A percentile compares a stretch with the other conserved stretches of the same genome.
Evolutionary conservation across 2,329 filamentous ascomycete species (phyloP).

Genomic region (Stagonosporopsis cucurbitacearum): DNA sequence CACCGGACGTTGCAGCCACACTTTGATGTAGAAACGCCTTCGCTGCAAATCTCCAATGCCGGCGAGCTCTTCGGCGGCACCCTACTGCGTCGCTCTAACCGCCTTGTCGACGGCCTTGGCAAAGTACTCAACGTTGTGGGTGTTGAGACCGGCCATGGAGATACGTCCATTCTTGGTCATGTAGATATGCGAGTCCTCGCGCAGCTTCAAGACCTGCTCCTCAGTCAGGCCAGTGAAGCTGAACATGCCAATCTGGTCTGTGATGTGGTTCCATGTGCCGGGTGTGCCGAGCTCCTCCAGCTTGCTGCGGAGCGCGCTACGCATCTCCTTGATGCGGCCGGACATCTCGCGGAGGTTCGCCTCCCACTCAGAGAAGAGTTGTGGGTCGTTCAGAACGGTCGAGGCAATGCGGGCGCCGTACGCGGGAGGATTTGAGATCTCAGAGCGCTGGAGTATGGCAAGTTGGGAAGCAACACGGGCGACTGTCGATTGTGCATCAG

Average conservation of each 20-base stretch:
- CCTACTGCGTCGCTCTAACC: constrained; percentile 63
- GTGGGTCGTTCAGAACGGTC: constrained; percentile 80
- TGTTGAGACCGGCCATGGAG: constrained; percentile 97
- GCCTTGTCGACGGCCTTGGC: constrained; percentile 87
- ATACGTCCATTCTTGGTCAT: constrained; percentile 98
- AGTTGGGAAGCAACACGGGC: constrained; percentile 82
- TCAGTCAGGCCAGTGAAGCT: constrained; percentile 85
- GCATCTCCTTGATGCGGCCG: constrained; percentile 92
- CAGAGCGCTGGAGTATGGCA: constrained; percentile 91
- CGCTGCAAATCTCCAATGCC: not conserved
- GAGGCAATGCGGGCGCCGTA: constrained; percentile 92
- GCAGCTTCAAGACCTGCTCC: constrained; percentile 73
- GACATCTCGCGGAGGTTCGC: constrained; percentile 92
- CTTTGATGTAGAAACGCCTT: not conserved
- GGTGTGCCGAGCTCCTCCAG: constrained; percentile 86
- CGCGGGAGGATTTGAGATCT: constrained; percentile 95
- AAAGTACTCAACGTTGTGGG: constrained; percentile 90
- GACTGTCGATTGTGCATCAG: constrained; percentile 68
- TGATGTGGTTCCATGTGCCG: constrained; percentile 95
- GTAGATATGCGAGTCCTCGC: constrained; percentile 77
- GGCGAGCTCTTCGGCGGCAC: not conserved
- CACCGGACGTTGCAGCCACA: not conserved
- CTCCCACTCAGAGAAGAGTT: constrained; percentile 90
- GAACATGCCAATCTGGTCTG: constrained; percentile 99
- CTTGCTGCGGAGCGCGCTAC: constrained; percentile 75